Conservation (phyloP, 805 yeast genomes). For the Cyberlindnera saturnus region DNA sequence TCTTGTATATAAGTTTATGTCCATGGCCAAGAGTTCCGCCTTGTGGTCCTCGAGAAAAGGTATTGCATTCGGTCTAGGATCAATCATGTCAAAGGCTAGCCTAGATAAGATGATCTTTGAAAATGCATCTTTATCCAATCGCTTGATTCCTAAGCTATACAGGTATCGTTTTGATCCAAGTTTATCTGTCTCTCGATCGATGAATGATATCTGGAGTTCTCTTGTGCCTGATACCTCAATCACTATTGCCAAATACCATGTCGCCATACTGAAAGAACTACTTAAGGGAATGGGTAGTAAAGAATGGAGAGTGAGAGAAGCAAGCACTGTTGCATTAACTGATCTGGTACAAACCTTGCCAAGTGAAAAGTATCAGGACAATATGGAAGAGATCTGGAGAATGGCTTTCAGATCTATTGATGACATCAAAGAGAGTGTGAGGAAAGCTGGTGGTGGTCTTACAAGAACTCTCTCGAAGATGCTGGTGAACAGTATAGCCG, state of each 20-base stretch:
- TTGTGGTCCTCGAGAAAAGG: conserved; percentile 93
- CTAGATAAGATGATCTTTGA: conserved; percentile 54
- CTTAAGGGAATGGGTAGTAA: conserved; percentile 63
- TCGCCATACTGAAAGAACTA: conserved; percentile 57
- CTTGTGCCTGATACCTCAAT: conserved; percentile 51
- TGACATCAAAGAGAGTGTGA: conserved; percentile 90
- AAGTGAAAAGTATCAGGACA: conserved; percentile 39
- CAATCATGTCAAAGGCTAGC: conserved; percentile 73
- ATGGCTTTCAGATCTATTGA: conserved; percentile 88
- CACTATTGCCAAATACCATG: conserved; percentile 48
- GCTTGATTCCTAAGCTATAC: conserved; percentile 74
- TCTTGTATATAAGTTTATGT: conserved; percentile 89
- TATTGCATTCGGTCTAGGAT: conserved; percentile 87
- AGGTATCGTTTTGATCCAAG: conserved; percentile 85
- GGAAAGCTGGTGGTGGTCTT: conserved; percentile 69
- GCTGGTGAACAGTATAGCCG: conserved; percentile 52
- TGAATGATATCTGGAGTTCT: conserved; percentile 84
- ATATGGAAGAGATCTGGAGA: conserved; percentile 69
- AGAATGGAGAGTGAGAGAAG: conserved; percentile 94
- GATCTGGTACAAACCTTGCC: conserved; percentile 64
- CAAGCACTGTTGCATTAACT: conserved; percentile 65
- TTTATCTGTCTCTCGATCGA: conserved; percentile 64
- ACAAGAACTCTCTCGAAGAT: conserved; percentile 61
- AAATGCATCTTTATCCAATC: conserved; percentile 47
- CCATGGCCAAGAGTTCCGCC: conserved; percentile 79